These are phyloP conservation scores for Lecanicillium sp. DNA, from an alignment of 2,329 filamentous ascomycete genomes.

Conservation along the genomic window DNA sequence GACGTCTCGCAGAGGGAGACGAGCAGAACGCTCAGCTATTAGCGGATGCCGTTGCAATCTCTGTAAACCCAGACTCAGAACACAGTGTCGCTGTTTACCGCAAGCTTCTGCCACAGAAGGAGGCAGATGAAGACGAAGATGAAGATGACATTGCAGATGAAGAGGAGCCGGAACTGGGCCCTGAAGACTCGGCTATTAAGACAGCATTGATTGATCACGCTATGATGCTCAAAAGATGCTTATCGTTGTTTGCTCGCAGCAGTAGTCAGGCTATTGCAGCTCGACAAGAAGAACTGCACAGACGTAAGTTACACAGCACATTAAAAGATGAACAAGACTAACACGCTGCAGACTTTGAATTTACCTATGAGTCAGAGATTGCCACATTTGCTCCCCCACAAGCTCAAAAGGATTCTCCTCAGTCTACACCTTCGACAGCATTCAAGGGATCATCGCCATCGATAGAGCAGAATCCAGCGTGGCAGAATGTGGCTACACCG, in stretches of 20 bases:
- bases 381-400: constrained; percentile 49
- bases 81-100: constrained; percentile 73
- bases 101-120: constrained; percentile 53
- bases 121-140: constrained; percentile 31
- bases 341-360: constrained; percentile 45
- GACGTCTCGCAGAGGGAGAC: constrained; percentile 63
- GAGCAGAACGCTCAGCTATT: constrained; percentile 60
- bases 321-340: constrained; percentile 1
- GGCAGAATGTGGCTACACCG: constrained; percentile 23
- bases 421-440: constrained; percentile 32
- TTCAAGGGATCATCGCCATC: constrained; percentile 43
- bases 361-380: constrained; percentile 57
- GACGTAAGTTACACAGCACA: constrained; percentile 42
- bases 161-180: constrained; percentile 39
- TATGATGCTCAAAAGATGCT: constrained; percentile 74
- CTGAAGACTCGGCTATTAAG: constrained; percentile 70
- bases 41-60: constrained; percentile 67
- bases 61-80: constrained; percentile 66
- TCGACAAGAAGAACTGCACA: constrained; percentile 51
- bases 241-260: constrained; percentile 60
- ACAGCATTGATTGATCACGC: constrained; percentile 85
- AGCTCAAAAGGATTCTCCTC: constrained; percentile 29
- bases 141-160: constrained; percentile 33
- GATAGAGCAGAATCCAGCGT: constrained; percentile 25
- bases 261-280: constrained; percentile 46